phyloP scores from a whole-genome alignment of 345 rosid species.

The Trapa incisa region DNA sequence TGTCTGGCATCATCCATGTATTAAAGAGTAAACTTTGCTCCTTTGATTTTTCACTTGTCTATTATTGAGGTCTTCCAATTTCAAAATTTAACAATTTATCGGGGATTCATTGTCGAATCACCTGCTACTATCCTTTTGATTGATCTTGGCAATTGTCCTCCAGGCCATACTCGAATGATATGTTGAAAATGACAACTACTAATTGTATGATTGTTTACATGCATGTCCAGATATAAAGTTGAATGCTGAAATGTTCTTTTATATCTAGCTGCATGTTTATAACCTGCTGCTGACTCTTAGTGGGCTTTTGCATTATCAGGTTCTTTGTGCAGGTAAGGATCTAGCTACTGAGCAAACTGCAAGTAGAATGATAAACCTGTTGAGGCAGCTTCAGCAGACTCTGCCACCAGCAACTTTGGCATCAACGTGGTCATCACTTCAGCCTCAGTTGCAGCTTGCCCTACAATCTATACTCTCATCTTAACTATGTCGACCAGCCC shows the following conservation, averaged over 20 bases:
- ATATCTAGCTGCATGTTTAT: not conserved
- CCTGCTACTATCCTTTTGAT: too few relatives aligned
- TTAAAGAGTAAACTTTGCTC: too few relatives aligned
- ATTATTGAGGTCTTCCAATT: too few relatives aligned
- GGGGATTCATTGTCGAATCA: too few relatives aligned
- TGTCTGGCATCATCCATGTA: too few relatives aligned
- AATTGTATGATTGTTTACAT: too few relatives aligned
- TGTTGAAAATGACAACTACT: too few relatives aligned
- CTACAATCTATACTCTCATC: slow-evolving; percentile 87
- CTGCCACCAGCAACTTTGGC: slow-evolving; percentile 82
- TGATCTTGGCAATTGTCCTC: too few relatives aligned
- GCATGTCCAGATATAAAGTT: too few relatives aligned
- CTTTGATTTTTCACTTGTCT: too few relatives aligned
- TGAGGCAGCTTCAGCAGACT: slow-evolving; percentile 89
- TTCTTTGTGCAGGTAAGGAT: slow-evolving; percentile 76
- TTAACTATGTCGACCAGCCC: slow-evolving; percentile 8
- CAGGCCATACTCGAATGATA: too few relatives aligned
- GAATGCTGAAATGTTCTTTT: not conserved
- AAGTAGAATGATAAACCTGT: slow-evolving; percentile 64
- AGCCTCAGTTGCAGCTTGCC: slow-evolving; percentile 88
- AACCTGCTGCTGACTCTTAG: not conserved
- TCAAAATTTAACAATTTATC: too few relatives aligned
- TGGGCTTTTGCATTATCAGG: slow-evolving; percentile 24
- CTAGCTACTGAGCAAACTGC: slow-evolving; percentile 78
- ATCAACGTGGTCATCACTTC: slow-evolving; percentile 78